Evolutionary conservation across 805 yeast genomes (phyloP), one percentile per base, ranked within the genome.

Genomic region (Pichia kluyveri): DNA sequence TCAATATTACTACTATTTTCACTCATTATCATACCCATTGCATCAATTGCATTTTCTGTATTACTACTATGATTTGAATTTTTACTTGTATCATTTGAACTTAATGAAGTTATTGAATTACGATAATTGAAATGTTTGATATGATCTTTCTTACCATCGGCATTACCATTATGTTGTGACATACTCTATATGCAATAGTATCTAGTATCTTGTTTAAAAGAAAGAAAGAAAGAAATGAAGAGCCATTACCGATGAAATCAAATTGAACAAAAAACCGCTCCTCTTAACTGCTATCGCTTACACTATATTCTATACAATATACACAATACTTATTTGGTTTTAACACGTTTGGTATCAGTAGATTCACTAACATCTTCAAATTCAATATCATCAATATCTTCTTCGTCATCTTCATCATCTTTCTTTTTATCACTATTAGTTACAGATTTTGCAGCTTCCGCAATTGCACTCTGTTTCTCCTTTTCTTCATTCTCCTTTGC

Each of bases 321-420:
- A 8, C 2, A 14, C n/a, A 15, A 8, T 15, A 34, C 9, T 34
- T 34, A 34, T 23, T 49, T 47, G 7, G 17, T 36, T 38, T 51
- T 54, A 10, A 32, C 46, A 31, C 51, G 46, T 47, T 55, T 53
- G 5, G 40, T 14, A 18, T 31, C 19, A 6, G 52, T 51, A 15
- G 48, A 43, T 31, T 50, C 60, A 36, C 52, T 45, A 5, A 48
- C 59, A 19, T 56, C 58, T 34, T 57, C 57, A 23, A 53, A 54
- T 40, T 53, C 54, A 5, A 46, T 42, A 19, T 47, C 56, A n/a
- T 49, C 57, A 19, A 51, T 31, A 38, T 56, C 59, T 26, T 58
- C 60, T 5, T 52, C 57, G 5, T 50, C 54, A 8, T 46, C 48
- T 17, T 51, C 50, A 19, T 41, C 45, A 6, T 44, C 40, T 34